Percentiles rank a stretch among this genome's conserved stretches.
Conservation (phyloP, 2,329 filamentous ascomycete genomes). For the Diaporthe eres region DNA sequence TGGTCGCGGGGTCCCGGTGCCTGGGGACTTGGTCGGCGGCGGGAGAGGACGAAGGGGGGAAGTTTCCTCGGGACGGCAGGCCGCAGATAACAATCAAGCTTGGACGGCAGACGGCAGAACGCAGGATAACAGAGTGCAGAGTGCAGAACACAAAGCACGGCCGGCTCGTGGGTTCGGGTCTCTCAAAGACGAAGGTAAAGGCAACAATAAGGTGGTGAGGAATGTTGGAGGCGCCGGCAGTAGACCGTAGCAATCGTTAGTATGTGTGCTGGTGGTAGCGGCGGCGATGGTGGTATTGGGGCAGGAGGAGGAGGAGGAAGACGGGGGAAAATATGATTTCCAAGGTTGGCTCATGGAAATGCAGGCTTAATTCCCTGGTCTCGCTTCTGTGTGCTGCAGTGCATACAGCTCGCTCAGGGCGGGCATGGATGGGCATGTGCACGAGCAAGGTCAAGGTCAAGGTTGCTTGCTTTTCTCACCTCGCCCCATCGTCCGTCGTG, state of each 20-base stretch:
- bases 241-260: background rate
- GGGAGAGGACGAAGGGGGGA: background rate
- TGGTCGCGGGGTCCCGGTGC: constrained; percentile 17
- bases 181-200: background rate
- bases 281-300: background rate
- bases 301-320: background rate
- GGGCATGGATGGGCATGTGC: background rate
- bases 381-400: constrained; percentile 27
- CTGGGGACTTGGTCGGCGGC: background rate
- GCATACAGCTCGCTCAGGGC: background rate
- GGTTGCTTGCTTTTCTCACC: constrained; percentile 13
- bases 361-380: constrained; percentile 16
- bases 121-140: background rate
- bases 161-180: background rate
- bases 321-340: background rate
- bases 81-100: constrained; percentile 32
- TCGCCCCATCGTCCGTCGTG: background rate
- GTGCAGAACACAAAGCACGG: background rate
- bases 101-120: constrained; percentile 14
- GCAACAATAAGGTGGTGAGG: background rate
- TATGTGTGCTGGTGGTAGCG: background rate
- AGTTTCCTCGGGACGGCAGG: constrained; percentile 25
- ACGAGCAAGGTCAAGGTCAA: constrained; percentile 21
- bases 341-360: constrained; percentile 10
- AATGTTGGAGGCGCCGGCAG: background rate